A percentile compares a stretch with the other conserved stretches of the same genome.
phyloP scores from a whole-genome alignment of 23 red algal species.

The Agarophyton chilense region DNA sequence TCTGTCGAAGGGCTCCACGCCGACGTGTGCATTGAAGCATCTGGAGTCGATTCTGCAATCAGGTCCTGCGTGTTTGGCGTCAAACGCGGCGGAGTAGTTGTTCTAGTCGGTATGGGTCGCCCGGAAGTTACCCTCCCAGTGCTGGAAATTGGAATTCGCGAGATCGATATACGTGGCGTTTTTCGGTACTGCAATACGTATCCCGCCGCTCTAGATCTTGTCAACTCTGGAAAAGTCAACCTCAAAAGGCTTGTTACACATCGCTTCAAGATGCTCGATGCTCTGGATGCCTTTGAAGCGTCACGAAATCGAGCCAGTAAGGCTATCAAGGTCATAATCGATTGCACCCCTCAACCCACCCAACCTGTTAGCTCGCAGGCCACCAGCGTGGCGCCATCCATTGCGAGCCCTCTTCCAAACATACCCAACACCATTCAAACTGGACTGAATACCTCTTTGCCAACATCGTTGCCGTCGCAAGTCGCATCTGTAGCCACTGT shows the following conservation, averaged over 20 bases:
- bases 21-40: slow-evolving; percentile 78
- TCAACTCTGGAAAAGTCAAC: slow-evolving; percentile 47
- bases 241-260: slow-evolving; percentile 79
- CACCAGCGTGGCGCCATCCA: slow-evolving; percentile 3
- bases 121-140: slow-evolving; percentile 63
- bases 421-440: slow-evolving; percentile 24
- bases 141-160: slow-evolving; percentile 68
- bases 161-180: slow-evolving; percentile 78
- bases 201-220: slow-evolving; percentile 58
- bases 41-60: slow-evolving; percentile 72
- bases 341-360: slow-evolving; percentile 47
- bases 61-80: slow-evolving; percentile 50
- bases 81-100: slow-evolving; percentile 71
- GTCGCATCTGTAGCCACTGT: slow-evolving; percentile 1
- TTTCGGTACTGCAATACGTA: slow-evolving; percentile 93
- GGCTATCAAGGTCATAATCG: slow-evolving; percentile 89
- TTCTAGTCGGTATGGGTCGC: slow-evolving; percentile 81
- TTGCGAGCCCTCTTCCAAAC: not conserved
- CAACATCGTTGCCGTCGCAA: not conserved
- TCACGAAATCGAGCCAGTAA: slow-evolving; percentile 41
- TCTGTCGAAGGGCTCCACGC: slow-evolving; percentile 40
- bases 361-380: not conserved
- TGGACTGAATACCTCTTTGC: slow-evolving; percentile 15
- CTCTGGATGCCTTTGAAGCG: slow-evolving; percentile 70
- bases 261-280: slow-evolving; percentile 78